These are phyloP conservation scores for Apiospora aurea DNA, from an alignment of 2,329 filamentous ascomycete genomes.

Conservation along the genomic window DNA sequence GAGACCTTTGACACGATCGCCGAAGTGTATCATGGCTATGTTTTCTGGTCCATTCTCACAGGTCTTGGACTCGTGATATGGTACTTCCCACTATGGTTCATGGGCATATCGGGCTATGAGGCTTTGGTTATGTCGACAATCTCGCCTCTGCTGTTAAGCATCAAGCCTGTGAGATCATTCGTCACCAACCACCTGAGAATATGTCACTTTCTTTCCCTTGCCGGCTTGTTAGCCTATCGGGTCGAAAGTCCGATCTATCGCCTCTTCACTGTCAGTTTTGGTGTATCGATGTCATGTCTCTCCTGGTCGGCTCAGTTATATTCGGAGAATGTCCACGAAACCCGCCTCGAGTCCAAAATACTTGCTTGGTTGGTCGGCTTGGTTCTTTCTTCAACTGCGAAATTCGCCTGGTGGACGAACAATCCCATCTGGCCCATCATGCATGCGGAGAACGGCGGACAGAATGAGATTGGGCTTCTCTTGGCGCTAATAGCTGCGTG, in stretches of 20 bases:
- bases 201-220: constrained; percentile 78
- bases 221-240: constrained; percentile 81
- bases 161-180: constrained; percentile 71
- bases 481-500: constrained; percentile 79
- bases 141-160: constrained; percentile 80
- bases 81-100: constrained; percentile 99
- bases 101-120: constrained; percentile 98
- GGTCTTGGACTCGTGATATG: constrained; percentile 88
- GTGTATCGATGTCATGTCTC: constrained; percentile 80
- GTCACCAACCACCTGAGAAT: constrained; percentile 73
- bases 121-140: constrained; percentile 84
- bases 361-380: constrained; percentile 83
- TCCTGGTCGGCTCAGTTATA: constrained; percentile 86
- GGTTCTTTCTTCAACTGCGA: constrained; percentile 84
- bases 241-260: constrained; percentile 75
- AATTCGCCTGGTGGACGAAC: constrained; percentile 93
- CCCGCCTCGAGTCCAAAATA: constrained; percentile 81
- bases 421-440: constrained; percentile 98
- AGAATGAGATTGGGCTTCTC: constrained; percentile 83
- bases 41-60: constrained; percentile 95
- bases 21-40: constrained; percentile 92
- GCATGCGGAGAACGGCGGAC: constrained; percentile 87
- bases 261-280: constrained; percentile 82
- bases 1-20: constrained; percentile 82
- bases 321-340: constrained; percentile 76